phyloP scores from a whole-genome alignment of 2,329 filamentous ascomycete genomes.

The Arachnopeziza araneosa region DNA sequence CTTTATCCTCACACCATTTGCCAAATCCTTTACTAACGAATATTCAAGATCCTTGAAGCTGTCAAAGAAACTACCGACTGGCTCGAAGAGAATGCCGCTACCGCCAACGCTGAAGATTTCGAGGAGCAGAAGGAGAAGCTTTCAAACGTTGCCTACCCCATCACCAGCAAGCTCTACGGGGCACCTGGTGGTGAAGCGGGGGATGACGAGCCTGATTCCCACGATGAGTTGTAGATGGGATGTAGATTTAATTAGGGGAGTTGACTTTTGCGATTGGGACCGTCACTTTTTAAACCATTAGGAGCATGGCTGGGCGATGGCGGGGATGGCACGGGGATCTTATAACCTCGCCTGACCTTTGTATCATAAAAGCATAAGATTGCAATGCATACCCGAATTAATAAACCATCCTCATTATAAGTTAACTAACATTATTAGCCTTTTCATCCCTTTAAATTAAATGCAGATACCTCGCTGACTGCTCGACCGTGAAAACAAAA shows the following conservation, averaged over 20 bases:
- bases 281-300: background rate
- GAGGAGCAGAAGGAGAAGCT: slow-evolving; percentile 99
- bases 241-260: background rate
- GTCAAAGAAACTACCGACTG: slow-evolving; percentile 96
- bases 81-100: slow-evolving; percentile 90
- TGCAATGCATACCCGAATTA: background rate
- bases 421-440: background rate
- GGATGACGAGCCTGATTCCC: slow-evolving; percentile 64
- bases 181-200: slow-evolving; percentile 57
- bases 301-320: background rate
- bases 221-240: slow-evolving; percentile 70
- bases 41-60: slow-evolving; percentile 73
- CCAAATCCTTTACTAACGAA: slow-evolving; percentile 8
- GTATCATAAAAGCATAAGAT: background rate
- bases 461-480: no score
- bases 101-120: slow-evolving; percentile 86
- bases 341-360: background rate
- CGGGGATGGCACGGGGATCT: background rate
- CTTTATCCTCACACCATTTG: slow-evolving; percentile 20
- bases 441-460: background rate
- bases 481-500: no score
- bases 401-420: background rate
- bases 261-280: background rate
- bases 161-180: slow-evolving; percentile 95
- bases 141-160: slow-evolving; percentile 92